Evolutionary conservation across 2,329 filamentous ascomycete genomes (phyloP).

Genomic region (Arthrobotrys sinensis): DNA sequence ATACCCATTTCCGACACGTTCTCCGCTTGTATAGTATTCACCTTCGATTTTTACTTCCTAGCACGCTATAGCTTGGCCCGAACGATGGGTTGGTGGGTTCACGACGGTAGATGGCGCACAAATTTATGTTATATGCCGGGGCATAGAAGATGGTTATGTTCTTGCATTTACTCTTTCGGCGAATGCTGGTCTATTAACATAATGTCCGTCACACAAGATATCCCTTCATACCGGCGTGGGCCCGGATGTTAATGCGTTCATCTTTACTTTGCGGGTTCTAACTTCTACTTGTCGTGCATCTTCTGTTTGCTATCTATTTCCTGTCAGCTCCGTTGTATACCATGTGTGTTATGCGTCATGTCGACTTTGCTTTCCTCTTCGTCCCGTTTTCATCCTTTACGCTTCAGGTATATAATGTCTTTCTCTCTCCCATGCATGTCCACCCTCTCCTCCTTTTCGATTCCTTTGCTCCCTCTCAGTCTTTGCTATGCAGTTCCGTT

Average conservation of each 20-base stretch:
- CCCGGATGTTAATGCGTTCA: slow-evolving; percentile 27
- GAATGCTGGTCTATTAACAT: slow-evolving; percentile 41
- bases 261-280: slow-evolving; percentile 16
- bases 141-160: slow-evolving; percentile 34
- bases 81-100: slow-evolving; percentile 50
- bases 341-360: slow-evolving; percentile 60
- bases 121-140: slow-evolving; percentile 47
- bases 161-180: slow-evolving; percentile 34
- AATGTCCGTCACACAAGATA: slow-evolving; percentile 28
- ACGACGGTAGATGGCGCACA: slow-evolving; percentile 31
- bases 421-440: slow-evolving; percentile 31
- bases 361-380: slow-evolving; percentile 23
- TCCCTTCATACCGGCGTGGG: slow-evolving; percentile 29
- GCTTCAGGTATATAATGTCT: slow-evolving; percentile 49
- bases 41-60: slow-evolving; percentile 49
- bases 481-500: slow-evolving; percentile 22
- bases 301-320: slow-evolving; percentile 31
- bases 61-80: slow-evolving; percentile 39
- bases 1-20: slow-evolving; percentile 54
- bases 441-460: slow-evolving; percentile 11
- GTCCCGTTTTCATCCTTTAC: slow-evolving; percentile 10
- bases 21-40: slow-evolving; percentile 61
- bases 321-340: slow-evolving; percentile 48
- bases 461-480: slow-evolving; percentile 24
- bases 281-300: slow-evolving; percentile 18